A percentile compares a stretch with the other conserved stretches of the same genome.
phyloP scores from a whole-genome alignment of 495 filamentous ascomycete species.

The Rusavskia elegans region DNA sequence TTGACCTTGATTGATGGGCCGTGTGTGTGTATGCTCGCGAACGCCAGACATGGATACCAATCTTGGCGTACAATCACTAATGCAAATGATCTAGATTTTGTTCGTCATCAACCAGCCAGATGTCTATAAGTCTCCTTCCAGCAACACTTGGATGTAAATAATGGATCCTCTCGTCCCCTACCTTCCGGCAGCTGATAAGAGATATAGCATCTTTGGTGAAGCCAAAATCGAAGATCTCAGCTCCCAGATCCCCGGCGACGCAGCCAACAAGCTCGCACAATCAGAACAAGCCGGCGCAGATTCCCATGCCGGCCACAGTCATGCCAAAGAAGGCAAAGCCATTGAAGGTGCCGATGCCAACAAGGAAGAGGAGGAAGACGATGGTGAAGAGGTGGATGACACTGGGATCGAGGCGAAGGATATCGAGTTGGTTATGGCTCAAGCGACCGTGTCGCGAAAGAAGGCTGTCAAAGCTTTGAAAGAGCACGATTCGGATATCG shows the following conservation, averaged over 20 bases:
- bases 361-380: slow-evolving; percentile 84
- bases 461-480: slow-evolving; percentile 97
- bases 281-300: slow-evolving; percentile 80
- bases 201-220: slow-evolving; percentile 91
- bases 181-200: slow-evolving; percentile 4
- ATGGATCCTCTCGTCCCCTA: not conserved
- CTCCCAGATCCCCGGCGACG: slow-evolving; percentile 39
- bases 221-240: slow-evolving; percentile 99
- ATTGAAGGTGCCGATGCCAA: slow-evolving; percentile 51
- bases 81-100: slow-evolving; percentile 50
- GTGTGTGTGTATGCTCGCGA: too few relatives aligned
- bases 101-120: slow-evolving; percentile 99
- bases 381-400: slow-evolving; percentile 90
- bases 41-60: not conserved
- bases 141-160: slow-evolving; percentile 97
- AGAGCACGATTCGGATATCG: slow-evolving; percentile 99
- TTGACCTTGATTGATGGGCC: slow-evolving; percentile 6
- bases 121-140: slow-evolving; percentile 94
- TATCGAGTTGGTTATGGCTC: slow-evolving; percentile 97
- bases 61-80: slow-evolving; percentile 14
- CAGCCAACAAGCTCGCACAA: slow-evolving; percentile 10
- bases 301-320: slow-evolving; percentile 56
- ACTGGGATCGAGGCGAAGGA: slow-evolving; percentile 92
- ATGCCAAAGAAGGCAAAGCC: slow-evolving; percentile 61
- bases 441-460: slow-evolving; percentile 89